A percentile compares a stretch with the other conserved stretches of the same genome.
Evolutionary conservation across 345 rosid species (phyloP).

Genomic region (Hypericum androsaemum): DNA sequence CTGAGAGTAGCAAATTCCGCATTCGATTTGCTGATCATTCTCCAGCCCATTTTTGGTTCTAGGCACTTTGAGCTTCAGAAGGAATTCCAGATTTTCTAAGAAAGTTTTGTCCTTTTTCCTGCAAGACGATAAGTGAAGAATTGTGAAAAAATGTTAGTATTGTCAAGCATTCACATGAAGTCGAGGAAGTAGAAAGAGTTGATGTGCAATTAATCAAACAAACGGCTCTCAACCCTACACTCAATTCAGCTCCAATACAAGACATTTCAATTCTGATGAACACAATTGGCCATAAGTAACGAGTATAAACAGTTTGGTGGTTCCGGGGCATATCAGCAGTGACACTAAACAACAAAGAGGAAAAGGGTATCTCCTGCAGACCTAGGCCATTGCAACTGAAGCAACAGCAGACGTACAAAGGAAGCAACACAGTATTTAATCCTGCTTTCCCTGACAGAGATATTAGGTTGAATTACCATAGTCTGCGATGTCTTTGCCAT

Average conservation of each 20-base stretch:
- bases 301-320: no score
- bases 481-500: conserved; percentile 54
- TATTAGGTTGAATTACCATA: conserved; percentile 31
- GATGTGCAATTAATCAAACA: no score
- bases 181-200: no score
- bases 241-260: no score
- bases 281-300: no score
- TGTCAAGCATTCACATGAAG: neutral
- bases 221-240: no score
- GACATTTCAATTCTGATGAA: no score
- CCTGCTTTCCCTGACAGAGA: conserved; percentile 1
- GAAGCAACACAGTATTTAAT: neutral
- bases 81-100: conserved; percentile 41
- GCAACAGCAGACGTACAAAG: neutral
- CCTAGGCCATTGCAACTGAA: conserved; percentile 5
- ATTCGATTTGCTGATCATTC: conserved; percentile 43
- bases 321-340: no score
- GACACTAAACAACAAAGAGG: no score
- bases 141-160: neutral
- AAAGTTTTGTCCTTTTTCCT: conserved; percentile 50
- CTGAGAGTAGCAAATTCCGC: conserved; percentile 77
- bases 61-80: conserved; percentile 47
- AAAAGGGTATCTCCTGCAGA: no score
- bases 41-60: conserved; percentile 23
- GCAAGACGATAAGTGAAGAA: neutral